Evolutionary conservation across 768 basidiomycete species (phyloP), one percentile per base, ranked within the genome.

Genomic region (Lactifluus piperatus): DNA sequence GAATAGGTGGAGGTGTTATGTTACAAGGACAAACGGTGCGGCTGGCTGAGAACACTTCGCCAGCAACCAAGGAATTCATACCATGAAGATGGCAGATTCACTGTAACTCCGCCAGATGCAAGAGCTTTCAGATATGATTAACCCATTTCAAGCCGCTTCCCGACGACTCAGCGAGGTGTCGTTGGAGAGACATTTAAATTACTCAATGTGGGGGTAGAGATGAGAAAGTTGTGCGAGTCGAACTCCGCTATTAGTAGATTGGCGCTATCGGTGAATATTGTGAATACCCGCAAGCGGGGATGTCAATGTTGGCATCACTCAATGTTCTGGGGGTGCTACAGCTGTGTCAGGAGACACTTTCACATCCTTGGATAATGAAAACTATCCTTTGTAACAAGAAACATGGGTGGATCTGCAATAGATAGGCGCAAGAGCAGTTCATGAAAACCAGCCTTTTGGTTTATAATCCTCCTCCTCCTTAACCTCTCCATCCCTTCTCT

Each of bases 401-500:
- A 41, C 41, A 0, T 9, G n/a, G 8, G 5, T 9, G 6, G n/a
- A 39, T 18, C 37, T 10, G 41, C 18, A 4, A 41, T 41, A 41
- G 7, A 41, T 16, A 39, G 14, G 37, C 16, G 37, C 5, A 16
- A 18, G 37, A 18, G 37, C 10, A 29, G 11, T 5, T 65, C 61
- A 82, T 45, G 72, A 72, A 60, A 82, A 81, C 80, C 80, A 84
- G 18, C 83, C 83, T 56, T 74, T 80, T 1, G 82, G 79, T 62
- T 75, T 71, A 30, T 77, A 60, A 5, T 75, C 70, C 13, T 75
- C 73, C 32, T 80, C 78, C 3, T 74, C 77, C 57, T 74, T 69
- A 27, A 69, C 51, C 65, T 88, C 85, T 0, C 86, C 86, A 62
- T 90, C 88, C 55, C 88, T 73, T 57, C 74, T 78, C 72, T 81